Base-by-base conservation (phyloP, 2,329 filamentous ascomycete genomes). In the Ophiobolus disseminans region DNA sequence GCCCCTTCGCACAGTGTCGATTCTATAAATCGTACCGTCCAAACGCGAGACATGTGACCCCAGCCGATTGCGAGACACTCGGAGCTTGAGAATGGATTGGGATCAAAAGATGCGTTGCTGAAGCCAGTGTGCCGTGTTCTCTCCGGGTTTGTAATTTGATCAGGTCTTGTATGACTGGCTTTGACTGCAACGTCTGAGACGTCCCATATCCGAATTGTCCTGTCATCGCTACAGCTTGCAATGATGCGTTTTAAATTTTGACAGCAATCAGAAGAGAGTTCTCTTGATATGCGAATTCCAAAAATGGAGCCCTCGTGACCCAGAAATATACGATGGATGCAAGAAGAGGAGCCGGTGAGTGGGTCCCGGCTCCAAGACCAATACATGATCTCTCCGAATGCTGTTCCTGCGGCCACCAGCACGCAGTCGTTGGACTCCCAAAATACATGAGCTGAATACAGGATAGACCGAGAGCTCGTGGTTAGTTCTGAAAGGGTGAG, bases 281-380 rank as follows among this genome's bases (percentile, higher is more conserved):
- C 48, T 25, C 66, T 41, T 0, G 91, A 96, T 26, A 97, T 88
- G 23, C 86, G 81, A 2, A 99, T 89, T 1, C 91, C 92, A 59
- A 97, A 99, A 21, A 99, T 88, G 1, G 93, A 97, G 0, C 94
- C 94, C 65, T 97, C 91, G 64, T 99, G 94, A 0, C 84, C 85
- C 7, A 79, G 78, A 62, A 86, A 86, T 34, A 80, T 78, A 55
- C 81, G 79, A 58, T 85, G 82, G 11, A 81, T 76, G 4, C 70
- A 73, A 11, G 75, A 69, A 13, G 25, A 26, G 3, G 60, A 32
- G 5, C 41, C 50, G 9, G 38, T 40, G 25, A 48, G 37, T 22
- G 47, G 21, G 2, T 58, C 54, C n/a, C 80, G 60, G 37, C 76
- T 74, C 60, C 85, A 91, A 57, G 86, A 89, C 94, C 94, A 97